Conservation (phyloP, 2,329 filamentous ascomycete genomes). For the Alternaria sp. region DNA sequence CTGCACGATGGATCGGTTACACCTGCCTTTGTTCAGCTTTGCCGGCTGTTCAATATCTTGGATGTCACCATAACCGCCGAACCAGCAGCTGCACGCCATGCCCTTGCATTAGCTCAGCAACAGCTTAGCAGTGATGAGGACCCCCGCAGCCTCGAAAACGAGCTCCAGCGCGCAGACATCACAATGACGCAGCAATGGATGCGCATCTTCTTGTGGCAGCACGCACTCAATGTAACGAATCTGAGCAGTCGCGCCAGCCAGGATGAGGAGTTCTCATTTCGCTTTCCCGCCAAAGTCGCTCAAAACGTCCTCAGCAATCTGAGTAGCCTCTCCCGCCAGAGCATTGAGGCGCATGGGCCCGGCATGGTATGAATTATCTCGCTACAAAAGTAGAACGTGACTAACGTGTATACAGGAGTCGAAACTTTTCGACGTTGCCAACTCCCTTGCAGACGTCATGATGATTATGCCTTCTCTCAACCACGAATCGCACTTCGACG, state of each 20-base stretch:
- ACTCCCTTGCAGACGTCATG: constrained; percentile 47
- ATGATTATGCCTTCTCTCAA: constrained; percentile 45
- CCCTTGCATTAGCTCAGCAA: constrained; percentile 40
- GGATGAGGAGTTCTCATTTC: constrained; percentile 45
- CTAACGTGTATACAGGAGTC: constrained; percentile 31
- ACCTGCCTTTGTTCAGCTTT: constrained; percentile 43
- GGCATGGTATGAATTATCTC: constrained; percentile 38
- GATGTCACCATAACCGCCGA: constrained; percentile 45
- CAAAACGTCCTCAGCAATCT: constrained; percentile 41
- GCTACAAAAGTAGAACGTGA: neutral
- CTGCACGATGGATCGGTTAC: constrained; percentile 41
- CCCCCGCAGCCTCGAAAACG: constrained; percentile 39
- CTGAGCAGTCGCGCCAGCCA: constrained; percentile 33
- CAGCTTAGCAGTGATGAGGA: constrained; percentile 40
- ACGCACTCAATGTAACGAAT: constrained; percentile 44
- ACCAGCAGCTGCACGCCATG: constrained; percentile 34
- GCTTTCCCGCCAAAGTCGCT: constrained; percentile 43
- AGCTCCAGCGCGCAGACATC: constrained; percentile 45
- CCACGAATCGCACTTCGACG: constrained; percentile 36
- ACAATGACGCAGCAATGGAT: constrained; percentile 49
- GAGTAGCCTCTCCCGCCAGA: constrained; percentile 38
- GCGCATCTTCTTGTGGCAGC: constrained; percentile 47
- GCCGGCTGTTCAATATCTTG: constrained; percentile 43
- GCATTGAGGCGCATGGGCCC: constrained; percentile 44
- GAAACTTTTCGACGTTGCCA: constrained; percentile 45